Percentiles rank a stretch among this genome's conserved stretches.
phyloP scores from a whole-genome alignment of 2,329 filamentous ascomycete genomes.

The Colletotrichum chlorophyti region DNA sequence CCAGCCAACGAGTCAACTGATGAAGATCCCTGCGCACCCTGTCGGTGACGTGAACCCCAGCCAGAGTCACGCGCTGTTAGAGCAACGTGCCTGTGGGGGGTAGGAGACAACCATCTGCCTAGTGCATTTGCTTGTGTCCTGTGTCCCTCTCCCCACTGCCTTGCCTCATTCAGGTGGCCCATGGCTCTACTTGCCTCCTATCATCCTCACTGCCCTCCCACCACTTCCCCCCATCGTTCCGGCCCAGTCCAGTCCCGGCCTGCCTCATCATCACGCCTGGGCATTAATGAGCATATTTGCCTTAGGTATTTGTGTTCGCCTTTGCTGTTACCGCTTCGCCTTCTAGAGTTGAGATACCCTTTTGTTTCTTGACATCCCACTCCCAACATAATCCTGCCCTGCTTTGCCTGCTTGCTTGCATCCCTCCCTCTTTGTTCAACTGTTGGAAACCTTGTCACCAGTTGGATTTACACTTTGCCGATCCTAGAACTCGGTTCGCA shows the following conservation, averaged over 20 bases:
- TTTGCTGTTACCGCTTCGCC: slow-evolving; percentile 3
- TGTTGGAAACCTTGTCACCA: too few species aligned
- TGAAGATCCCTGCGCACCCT: slow-evolving; percentile 22
- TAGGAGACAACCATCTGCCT: slow-evolving; percentile 18
- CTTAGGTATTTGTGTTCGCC: background rate
- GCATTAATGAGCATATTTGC: background rate
- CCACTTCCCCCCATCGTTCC: background rate
- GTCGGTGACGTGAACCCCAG: slow-evolving; percentile 26
- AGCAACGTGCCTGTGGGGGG: slow-evolving; percentile 17
- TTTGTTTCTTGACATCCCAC: too few species aligned
- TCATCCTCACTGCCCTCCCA: background rate
- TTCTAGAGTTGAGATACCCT: too few species aligned
- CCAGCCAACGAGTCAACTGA: slow-evolving; percentile 21
- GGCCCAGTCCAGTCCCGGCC: slow-evolving; percentile 1
- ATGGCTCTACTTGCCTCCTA: slow-evolving; percentile 8
- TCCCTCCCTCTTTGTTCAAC: too few species aligned
- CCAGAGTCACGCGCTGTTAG: slow-evolving; percentile 27
- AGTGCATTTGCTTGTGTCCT: slow-evolving; percentile 11
- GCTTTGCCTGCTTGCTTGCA: too few species aligned
- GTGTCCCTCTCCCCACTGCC: background rate
- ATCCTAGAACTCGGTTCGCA: too few species aligned
- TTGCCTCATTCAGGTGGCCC: too few species aligned
- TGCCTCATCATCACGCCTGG: slow-evolving; percentile 8
- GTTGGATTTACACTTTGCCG: too few species aligned
- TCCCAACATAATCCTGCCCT: too few species aligned